Percentiles rank a stretch among this genome's conserved stretches.
These are phyloP conservation scores for Auricularia heimuer DNA, from an alignment of 768 basidiomycete genomes.

Conservation along the genomic window DNA sequence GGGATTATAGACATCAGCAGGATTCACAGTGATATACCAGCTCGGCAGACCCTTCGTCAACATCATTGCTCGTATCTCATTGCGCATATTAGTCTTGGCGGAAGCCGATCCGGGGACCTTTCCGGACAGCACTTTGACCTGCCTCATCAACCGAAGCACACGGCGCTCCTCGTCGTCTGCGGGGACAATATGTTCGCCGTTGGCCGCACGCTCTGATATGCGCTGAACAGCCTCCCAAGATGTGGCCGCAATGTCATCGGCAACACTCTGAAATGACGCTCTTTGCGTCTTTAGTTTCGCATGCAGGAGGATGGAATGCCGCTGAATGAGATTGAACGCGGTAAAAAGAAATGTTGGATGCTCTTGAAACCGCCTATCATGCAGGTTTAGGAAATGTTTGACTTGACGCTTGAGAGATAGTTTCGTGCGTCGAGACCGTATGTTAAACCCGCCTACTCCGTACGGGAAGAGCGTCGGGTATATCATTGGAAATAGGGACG, in stretches of 20 bases:
- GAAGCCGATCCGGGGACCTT: constrained; percentile 22
- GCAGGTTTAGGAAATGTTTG: constrained; percentile 22
- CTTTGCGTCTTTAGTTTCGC: constrained; percentile 23
- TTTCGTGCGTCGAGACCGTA: constrained; percentile 11
- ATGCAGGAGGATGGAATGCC: constrained; percentile 21
- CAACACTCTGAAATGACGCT: constrained; percentile 18
- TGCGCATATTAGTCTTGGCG: constrained; percentile 19
- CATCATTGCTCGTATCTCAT: constrained; percentile 30
- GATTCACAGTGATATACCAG: constrained; percentile 38
- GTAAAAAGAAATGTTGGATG: constrained; percentile 34
- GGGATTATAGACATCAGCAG: constrained; percentile 33
- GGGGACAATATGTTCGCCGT: constrained; percentile 13
- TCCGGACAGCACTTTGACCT: constrained; percentile 13
- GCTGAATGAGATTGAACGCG: constrained; percentile 33
- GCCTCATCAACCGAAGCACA: constrained; percentile 18
- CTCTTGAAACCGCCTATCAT: constrained; percentile 26
- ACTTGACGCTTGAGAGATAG: constrained; percentile 27
- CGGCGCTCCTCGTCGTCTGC: constrained; percentile 19
- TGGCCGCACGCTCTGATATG: constrained; percentile 16
- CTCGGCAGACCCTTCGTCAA: constrained; percentile 27
- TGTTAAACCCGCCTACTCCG: constrained; percentile 33
- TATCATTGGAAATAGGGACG: constrained; percentile 28
- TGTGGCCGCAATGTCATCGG: constrained; percentile 16
- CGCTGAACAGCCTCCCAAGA: constrained; percentile 16
- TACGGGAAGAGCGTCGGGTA: constrained; percentile 37